phyloP scores from a whole-genome alignment of 2,329 filamentous ascomycete species.

The Thielaviopsis musarum region DNA sequence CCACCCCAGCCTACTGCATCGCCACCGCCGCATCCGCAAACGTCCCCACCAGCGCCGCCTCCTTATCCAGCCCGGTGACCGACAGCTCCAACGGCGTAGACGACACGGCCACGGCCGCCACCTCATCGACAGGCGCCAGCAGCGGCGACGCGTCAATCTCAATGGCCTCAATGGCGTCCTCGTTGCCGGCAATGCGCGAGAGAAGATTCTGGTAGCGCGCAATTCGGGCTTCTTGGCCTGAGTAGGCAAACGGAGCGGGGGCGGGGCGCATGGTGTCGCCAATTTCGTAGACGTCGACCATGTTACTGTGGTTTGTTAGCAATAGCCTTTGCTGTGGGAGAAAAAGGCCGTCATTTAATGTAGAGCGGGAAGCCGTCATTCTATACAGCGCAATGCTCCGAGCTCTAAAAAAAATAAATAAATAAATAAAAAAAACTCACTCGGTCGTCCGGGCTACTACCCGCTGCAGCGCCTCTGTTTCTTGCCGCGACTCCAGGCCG shows the following conservation, averaged over 20 bases:
- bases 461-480: slow-evolving; percentile 46
- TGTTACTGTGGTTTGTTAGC: slow-evolving; percentile 30
- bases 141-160: slow-evolving; percentile 30
- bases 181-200: slow-evolving; percentile 35
- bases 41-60: slow-evolving; percentile 37
- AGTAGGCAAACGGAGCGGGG: slow-evolving; percentile 28
- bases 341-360: not conserved
- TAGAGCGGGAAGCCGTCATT: too few species aligned
- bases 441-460: slow-evolving; percentile 48
- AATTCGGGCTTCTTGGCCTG: slow-evolving; percentile 37
- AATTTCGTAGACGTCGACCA: slow-evolving; percentile 50
- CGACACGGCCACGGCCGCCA: slow-evolving; percentile 33
- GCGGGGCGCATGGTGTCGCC: slow-evolving; percentile 27
- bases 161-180: slow-evolving; percentile 25
- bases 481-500: slow-evolving; percentile 43
- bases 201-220: slow-evolving; percentile 45
- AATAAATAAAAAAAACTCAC: slow-evolving; percentile 23
- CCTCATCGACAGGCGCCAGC: slow-evolving; percentile 10
- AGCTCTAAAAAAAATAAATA: too few species aligned
- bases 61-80: slow-evolving; percentile 29
- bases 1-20: slow-evolving; percentile 19
- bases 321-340: not conserved
- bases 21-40: slow-evolving; percentile 42
- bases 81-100: not conserved
- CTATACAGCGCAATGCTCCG: too few species aligned